Base-by-base conservation (phyloP, 306 rosid species). In the Lupinus albus region DNA sequence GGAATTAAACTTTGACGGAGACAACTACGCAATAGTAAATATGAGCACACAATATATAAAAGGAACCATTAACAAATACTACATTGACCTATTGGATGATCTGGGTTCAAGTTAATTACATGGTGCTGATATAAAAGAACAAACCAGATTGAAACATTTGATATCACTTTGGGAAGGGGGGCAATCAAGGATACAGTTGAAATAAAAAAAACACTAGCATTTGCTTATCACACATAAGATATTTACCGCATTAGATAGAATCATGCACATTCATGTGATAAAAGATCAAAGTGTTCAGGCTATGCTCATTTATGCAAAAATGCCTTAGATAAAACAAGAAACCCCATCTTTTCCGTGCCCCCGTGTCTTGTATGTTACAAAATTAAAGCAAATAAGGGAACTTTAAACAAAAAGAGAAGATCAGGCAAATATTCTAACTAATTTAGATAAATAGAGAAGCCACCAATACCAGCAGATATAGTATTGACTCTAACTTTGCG, bases 401-500 rank as follows among this genome's bases (percentile, higher is more conserved):
- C 3, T 2, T 15, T 32, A 48, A 63, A 33, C 35, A 16, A 17
- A 38, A 8, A 14, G 16, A 18, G 32, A 16, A 64, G 18, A 39
- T 44, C 25, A 58, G 11, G 20, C 18, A 61, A 36, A 58, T 38
- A 14, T 42, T 17, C 11, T 49, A 28, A 48, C 56, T 39, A 3
- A 16, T 46, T 25, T 53, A 7, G 45, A 47, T 32, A 11, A 30
- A 69, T 50, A 49, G 61, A 25, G 62, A 13, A 48, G 68, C 9
- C 6, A 14, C 6, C 13, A 11, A 59, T 89, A 93, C 99, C 97
- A 12, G 96, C 99, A 28, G 97, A 93, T 73, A 93, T 93, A n/a
- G 96, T 77, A 75, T 93, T 93, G 76, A 93, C 97, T 82, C 99
- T 85, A 72, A 90, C 68, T 85, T 75, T 86, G 83, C 78, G 86